Conservation (phyloP, 2,329 filamentous ascomycete genomes). For the Pseudogymnoascus sp. region DNA sequence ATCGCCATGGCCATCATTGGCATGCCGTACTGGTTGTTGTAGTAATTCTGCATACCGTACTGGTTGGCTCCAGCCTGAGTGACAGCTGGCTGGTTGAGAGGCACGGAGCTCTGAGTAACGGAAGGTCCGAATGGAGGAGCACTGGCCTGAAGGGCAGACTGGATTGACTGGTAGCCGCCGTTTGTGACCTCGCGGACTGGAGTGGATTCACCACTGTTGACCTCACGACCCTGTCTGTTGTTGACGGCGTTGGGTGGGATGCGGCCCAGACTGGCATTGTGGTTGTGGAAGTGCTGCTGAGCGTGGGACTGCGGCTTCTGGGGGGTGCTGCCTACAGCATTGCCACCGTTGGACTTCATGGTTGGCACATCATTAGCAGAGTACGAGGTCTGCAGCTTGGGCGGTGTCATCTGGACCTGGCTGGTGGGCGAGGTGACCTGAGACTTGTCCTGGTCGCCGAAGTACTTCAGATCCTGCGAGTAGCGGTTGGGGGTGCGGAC, state of each 20-base stretch:
- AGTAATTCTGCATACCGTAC: conserved; percentile 22
- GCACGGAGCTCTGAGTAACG: conserved; percentile 31
- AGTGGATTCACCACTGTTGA: conserved; percentile 38
- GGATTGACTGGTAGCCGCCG: conserved; percentile 48
- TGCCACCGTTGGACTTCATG: conserved; percentile 46
- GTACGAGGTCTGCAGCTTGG: conserved; percentile 78
- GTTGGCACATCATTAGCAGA: conserved; percentile 86
- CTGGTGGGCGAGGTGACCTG: conserved; percentile 35
- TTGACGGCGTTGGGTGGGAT: conserved; percentile 59
- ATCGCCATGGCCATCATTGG: conserved; percentile 60
- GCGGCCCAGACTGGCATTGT: conserved; percentile 74
- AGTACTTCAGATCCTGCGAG: conserved; percentile 47
- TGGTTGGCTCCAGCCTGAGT: conserved; percentile 18
- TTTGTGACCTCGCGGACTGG: conserved; percentile 34
- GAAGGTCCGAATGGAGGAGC: conserved; percentile 70
- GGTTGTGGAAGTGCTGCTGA: conserved; percentile 54
- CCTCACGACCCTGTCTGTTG: conserved; percentile 64
- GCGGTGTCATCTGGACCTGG: conserved; percentile 51
- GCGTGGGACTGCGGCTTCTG: conserved; percentile 46
- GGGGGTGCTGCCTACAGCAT: conserved; percentile 20
- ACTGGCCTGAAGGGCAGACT: conserved; percentile 69
- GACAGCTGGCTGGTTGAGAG: conserved; percentile 22
- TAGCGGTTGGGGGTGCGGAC: conserved; percentile 44
- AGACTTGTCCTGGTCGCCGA: conserved; percentile 27
- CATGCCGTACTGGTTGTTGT: conserved; percentile 36